These are phyloP conservation scores for Umbilicaria muhlenbergii DNA, from an alignment of 495 filamentous ascomycete genomes.

Conservation along the genomic window DNA sequence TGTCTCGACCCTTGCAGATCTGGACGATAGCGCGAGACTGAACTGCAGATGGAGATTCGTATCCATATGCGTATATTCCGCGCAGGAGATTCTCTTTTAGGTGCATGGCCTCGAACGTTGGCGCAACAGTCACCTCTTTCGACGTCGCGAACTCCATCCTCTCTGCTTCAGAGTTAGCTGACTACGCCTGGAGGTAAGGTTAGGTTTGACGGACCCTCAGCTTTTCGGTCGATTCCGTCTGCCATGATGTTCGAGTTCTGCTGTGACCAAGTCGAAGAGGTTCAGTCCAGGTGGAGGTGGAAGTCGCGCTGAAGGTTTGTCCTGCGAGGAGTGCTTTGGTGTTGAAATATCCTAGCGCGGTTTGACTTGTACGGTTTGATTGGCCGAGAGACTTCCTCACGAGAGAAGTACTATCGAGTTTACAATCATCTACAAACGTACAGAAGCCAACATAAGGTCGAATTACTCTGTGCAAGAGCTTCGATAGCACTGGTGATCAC, in stretches of 20 bases:
- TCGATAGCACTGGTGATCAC: no score
- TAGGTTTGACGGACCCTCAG: slow-evolving; percentile 40
- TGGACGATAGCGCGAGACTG: slow-evolving; percentile 97
- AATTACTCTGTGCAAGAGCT: no score
- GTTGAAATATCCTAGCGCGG: no score
- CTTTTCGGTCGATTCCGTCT: slow-evolving; percentile 84
- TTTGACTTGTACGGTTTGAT: not conserved
- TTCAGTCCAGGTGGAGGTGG: not conserved
- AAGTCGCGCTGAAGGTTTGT: not conserved
- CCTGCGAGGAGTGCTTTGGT: not conserved
- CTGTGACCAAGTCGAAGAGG: not conserved
- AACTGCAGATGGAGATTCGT: slow-evolving; percentile 92
- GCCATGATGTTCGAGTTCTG: slow-evolving; percentile 43
- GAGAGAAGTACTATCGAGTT: no score
- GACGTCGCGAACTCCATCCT: slow-evolving; percentile 96
- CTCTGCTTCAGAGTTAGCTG: slow-evolving; percentile 32
- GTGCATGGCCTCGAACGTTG: slow-evolving; percentile 61
- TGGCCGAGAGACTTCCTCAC: not conserved
- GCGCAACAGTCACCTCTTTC: slow-evolving; percentile 85
- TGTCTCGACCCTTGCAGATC: slow-evolving; percentile 96
- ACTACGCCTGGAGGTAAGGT: slow-evolving; percentile 2
- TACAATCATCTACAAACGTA: no score
- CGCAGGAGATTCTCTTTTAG: slow-evolving; percentile 93
- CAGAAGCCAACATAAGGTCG: no score
- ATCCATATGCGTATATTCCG: slow-evolving; percentile 96